Base-by-base conservation (phyloP, 768 basidiomycete genomes). In the Dentipellis sp. region DNA sequence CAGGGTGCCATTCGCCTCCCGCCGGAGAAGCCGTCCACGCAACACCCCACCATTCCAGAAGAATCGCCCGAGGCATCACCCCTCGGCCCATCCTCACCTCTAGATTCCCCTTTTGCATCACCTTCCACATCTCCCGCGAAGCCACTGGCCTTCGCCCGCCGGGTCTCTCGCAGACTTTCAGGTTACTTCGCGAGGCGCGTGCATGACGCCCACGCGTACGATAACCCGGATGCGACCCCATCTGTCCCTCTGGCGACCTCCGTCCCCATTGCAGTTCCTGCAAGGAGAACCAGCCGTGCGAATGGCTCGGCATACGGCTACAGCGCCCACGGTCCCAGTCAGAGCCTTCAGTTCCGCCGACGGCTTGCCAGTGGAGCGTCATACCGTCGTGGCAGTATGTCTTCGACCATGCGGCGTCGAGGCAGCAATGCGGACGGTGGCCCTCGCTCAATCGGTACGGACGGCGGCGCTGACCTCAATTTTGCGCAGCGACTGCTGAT, bases 401-500 rank as follows among this genome's bases (percentile, higher is more conserved):
- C 73, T 10, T 67, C 76, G 64, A 76, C 79, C 21, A 58, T 80
- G 54, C 71, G 79, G 47, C 75, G 83, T 8, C 70, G 78, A 49
- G 68, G 80, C 48, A 76, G 77, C 45, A 81, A 78, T 65, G 74
- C 72, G 57, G 51, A 57, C 21, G 60, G 61, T 36, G 58, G 55
- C 3, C n/a, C 57, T 8, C 47, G 50, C 68, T 40, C 73, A 73
- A 16, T 50, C 48, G 46, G 75, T 79, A 21, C 66, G 72, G 21
- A 67, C 65, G 40, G 73, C 8, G 73, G 73, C 0, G 63, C 74
- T 36, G 86, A 87, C 61, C 77, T 92, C 52, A 92, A 90, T 63
- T 92, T 97, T 61, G 87, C 94, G 0, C 91, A 95, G 67, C 79
- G 91, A 57, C 66, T 95, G 21, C 72, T 95, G 46, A 83, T 94